Conservation (phyloP, 768 basidiomycete species). For the Rhodotorula babjevae region DNA sequence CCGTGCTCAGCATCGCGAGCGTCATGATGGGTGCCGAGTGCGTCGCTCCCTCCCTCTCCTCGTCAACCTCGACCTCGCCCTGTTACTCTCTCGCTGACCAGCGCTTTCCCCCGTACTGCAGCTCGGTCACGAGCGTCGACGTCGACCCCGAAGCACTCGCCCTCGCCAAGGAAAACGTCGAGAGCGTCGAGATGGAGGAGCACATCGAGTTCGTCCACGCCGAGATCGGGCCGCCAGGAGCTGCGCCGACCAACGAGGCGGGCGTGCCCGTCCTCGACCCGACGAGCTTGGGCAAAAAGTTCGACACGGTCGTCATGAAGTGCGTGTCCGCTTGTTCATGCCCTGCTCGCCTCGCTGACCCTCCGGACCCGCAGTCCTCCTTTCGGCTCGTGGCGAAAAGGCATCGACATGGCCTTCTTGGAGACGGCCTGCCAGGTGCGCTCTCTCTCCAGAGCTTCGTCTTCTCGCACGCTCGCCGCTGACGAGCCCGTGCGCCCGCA, state of each 20-base stretch:
- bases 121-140: conserved; percentile 41
- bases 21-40: conserved; percentile 42
- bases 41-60: not conserved
- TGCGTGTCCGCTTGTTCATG: not conserved
- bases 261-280: conserved; percentile 21
- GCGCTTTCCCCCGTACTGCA: not conserved
- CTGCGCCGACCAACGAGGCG: not conserved
- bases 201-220: conserved; percentile 40
- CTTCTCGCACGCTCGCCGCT: not conserved
- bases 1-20: conserved; percentile 39
- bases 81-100: too few species aligned
- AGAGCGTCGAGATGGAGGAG: conserved; percentile 40
- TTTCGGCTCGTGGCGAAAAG: conserved; percentile 41
- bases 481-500: not conserved
- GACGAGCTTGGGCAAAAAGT: not conserved
- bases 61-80: not conserved
- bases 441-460: not conserved
- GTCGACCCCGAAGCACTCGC: conserved; percentile 39
- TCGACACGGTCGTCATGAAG: conserved; percentile 40
- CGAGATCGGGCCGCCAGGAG: conserved; percentile 13
- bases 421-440: conserved; percentile 40
- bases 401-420: conserved; percentile 44
- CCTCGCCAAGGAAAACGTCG: conserved; percentile 40
- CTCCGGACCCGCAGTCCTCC: conserved; percentile 24
- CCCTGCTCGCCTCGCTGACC: not conserved